Conservation (phyloP, 208 protist genomes). For the Leishmania amazonensis region DNA sequence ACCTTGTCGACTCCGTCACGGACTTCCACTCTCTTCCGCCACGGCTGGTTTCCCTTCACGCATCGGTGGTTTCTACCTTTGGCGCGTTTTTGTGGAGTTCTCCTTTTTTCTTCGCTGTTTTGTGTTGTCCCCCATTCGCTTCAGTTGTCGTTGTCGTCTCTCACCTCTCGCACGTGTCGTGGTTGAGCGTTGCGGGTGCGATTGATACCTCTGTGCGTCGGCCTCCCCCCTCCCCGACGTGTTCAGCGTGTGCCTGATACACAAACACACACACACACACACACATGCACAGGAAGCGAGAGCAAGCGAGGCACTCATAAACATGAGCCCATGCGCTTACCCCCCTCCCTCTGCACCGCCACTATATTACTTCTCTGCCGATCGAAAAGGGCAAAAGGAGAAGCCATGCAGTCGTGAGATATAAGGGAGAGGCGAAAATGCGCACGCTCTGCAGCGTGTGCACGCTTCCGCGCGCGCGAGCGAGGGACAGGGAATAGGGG, state of each 20-base stretch:
- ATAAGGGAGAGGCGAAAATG: neutral
- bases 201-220: neutral
- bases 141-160: neutral
- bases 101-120: neutral
- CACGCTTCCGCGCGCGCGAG: too few relatives aligned
- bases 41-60: neutral
- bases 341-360: too few relatives aligned
- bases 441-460: neutral
- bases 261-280: too few relatives aligned
- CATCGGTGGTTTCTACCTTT: neutral
- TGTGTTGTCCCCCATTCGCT: neutral
- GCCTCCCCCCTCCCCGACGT: neutral
- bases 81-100: neutral
- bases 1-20: slow-evolving; percentile 2
- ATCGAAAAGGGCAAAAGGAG: neutral
- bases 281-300: too few relatives aligned
- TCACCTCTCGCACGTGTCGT: neutral
- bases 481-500: neutral
- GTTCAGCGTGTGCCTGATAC: neutral
- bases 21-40: neutral
- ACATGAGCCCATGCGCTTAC: too few relatives aligned
- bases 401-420: neutral
- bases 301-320: too few relatives aligned
- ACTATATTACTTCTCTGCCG: too few relatives aligned
- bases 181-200: neutral